Evolutionary conservation across 1,139 yeast genomes (phyloP).

Genomic region (Scheffersomyces illinoinensis): DNA sequence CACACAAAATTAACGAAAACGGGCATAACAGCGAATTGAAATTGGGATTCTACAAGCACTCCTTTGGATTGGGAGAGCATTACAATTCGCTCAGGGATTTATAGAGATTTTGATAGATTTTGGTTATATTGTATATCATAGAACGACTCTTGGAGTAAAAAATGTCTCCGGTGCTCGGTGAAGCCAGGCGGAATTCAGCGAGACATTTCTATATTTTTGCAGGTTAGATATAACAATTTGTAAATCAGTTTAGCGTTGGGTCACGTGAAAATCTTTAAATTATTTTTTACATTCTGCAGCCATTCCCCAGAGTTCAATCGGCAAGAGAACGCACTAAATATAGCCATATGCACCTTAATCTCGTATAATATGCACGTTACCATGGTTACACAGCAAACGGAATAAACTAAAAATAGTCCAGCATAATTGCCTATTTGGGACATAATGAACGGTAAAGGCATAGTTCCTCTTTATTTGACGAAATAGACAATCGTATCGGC

Average conservation of each 20-base stretch:
- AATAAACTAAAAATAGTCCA: not conserved
- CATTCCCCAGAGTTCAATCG: not conserved
- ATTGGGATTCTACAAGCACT: constrained; percentile 81
- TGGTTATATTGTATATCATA: not conserved
- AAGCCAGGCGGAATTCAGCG: not conserved
- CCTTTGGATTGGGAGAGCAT: constrained; percentile 91
- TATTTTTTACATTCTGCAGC: not conserved
- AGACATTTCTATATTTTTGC: not conserved
- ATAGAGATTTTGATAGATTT: not conserved
- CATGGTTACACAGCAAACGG: not conserved
- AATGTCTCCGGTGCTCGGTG: not conserved
- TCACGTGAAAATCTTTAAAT: constrained; percentile 4
- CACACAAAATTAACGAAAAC: constrained; percentile 37
- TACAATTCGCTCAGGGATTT: constrained; percentile 76
- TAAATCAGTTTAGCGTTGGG: not conserved
- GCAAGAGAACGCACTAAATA: not conserved
- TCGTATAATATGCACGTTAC: not conserved
- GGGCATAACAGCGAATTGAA: constrained; percentile 54
- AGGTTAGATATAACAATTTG: not conserved
- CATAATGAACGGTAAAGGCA: not conserved
- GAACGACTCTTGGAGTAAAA: not conserved
- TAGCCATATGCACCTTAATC: not conserved
- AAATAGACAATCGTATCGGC: not conserved
- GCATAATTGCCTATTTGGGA: not conserved
- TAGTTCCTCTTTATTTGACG: not conserved